phyloP scores from a whole-genome alignment of 805 yeast genomes.

The Ogataea paraovalis region DNA sequence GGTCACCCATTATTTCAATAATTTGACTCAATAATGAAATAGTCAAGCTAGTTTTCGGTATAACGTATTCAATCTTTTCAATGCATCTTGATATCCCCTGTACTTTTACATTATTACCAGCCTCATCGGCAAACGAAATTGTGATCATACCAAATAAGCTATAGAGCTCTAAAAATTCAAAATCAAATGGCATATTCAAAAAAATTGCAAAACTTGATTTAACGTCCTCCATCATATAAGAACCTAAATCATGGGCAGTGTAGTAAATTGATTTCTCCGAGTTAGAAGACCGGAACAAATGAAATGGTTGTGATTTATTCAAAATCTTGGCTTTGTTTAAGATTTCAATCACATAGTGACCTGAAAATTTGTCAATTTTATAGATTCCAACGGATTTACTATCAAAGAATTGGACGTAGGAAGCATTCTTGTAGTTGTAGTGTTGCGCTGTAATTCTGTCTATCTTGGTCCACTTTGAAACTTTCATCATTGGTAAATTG shows the following conservation, averaged over 20 bases:
- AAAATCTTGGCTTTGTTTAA: constrained; percentile 67
- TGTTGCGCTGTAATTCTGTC: constrained; percentile 50
- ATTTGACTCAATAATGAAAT: constrained; percentile 36
- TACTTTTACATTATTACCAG: constrained; percentile 18
- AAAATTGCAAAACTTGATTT: constrained; percentile 65
- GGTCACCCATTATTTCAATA: constrained; percentile 32
- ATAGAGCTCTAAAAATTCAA: constrained; percentile 32
- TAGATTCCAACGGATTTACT: constrained; percentile 20
- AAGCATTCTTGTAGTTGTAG: constrained; percentile 30
- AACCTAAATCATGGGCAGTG: constrained; percentile 61
- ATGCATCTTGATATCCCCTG: constrained; percentile 27
- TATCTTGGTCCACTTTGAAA: constrained; percentile 63
- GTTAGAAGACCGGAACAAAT: constrained; percentile 58
- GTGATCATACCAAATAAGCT: constrained; percentile 22
- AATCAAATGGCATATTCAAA: constrained; percentile 50
- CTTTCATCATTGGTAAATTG: constrained; percentile 65
- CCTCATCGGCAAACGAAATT: constrained; percentile 18
- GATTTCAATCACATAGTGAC: constrained; percentile 47
- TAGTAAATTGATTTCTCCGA: constrained; percentile 41
- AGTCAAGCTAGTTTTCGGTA: constrained; percentile 33
- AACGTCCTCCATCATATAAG: constrained; percentile 50
- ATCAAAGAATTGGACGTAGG: constrained; percentile 27
- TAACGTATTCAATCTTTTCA: constrained; percentile 20
- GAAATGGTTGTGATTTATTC: constrained; percentile 80
- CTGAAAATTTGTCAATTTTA: constrained; percentile 22